Base-by-base conservation (phyloP, 2,329 filamentous ascomycete species). In the Xylariales sp. region DNA sequence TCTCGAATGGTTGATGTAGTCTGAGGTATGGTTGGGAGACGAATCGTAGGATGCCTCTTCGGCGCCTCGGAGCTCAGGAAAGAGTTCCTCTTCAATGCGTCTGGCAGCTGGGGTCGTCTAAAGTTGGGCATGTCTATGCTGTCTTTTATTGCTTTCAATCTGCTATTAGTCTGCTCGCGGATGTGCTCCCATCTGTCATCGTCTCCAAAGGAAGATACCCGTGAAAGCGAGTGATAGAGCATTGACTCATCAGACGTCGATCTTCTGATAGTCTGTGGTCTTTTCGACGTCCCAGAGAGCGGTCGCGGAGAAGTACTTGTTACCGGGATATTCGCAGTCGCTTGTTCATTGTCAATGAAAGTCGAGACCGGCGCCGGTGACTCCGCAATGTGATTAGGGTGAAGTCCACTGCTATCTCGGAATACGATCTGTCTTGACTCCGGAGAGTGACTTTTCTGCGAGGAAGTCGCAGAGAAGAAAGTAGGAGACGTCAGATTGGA, bases 141-240 rank as follows among this genome's bases (percentile, higher is more conserved):
- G 59, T 96, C 90, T 56, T 82, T 86, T 59, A 97, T 86, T 4
- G 91, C 91, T 65, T 95, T 95, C 56, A 93, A 74, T 31, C 91
- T 78, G 51, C 86, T 88, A 55, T 96, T 97, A 50, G 91, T 84
- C 68, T 93, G 87, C 46, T 88, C 85, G 31, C 82, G 79, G 10
- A 95, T 80, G 60, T 93, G 73, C 37, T 85, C 78, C 60, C 93
- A 97, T 32, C 83, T 76, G 28, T 80, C 79, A 53, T 91, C 87
- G 56, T 96, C 88, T 2, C 90, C 90, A 1, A 94, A 73, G 0
- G 88, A 94, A 0, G 89, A 93, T 1, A 85, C 82, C 19, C 82
- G 74, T 1, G 90, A 95, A 3, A 89, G 68, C 4, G 79, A 82
- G 51, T 87, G 80, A 51, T 85, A 84, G 12, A 93, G 72, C 46